These are phyloP conservation scores for Chytriomyces sp. DNA, from an alignment of 192 early-diverging fungal genomes.

Conservation along the genomic window DNA sequence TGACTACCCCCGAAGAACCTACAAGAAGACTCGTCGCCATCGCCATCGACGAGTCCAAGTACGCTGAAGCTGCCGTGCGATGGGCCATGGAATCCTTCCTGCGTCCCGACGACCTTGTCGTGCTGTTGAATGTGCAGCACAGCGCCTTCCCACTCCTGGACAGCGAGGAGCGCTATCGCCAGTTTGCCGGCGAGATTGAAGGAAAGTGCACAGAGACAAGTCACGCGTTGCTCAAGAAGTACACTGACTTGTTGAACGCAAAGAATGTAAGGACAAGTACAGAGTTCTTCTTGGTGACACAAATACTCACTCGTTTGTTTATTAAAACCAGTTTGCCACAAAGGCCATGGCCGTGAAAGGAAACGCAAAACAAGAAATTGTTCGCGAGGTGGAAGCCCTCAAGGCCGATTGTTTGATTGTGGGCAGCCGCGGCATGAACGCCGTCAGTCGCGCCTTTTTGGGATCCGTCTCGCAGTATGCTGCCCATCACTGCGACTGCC, in stretches of 20 bases:
- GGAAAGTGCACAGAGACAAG: not conserved
- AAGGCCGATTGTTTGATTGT: slow-evolving; percentile 60
- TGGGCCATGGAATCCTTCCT: slow-evolving; percentile 39
- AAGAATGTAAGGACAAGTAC: not conserved
- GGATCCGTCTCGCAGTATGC: slow-evolving; percentile 22
- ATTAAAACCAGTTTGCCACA: slow-evolving; percentile 9
- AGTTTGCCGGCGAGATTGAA: not conserved
- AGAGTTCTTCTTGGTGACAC: not conserved
- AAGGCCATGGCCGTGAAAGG: slow-evolving; percentile 23
- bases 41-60: slow-evolving; percentile 39
- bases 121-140: slow-evolving; percentile 28
- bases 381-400: slow-evolving; percentile 56
- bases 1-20: no score
- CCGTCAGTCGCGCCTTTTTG: slow-evolving; percentile 54
- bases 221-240: not conserved
- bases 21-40: slow-evolving; percentile 21
- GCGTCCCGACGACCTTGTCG: slow-evolving; percentile 23
- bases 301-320: not conserved
- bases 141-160: not conserved
- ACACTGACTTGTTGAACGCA: not conserved
- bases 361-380: slow-evolving; percentile 51
- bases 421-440: slow-evolving; percentile 61
- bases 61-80: slow-evolving; percentile 28
- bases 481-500: slow-evolving; percentile 25
- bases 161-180: not conserved